Percentiles rank a stretch among this genome's conserved stretches.
Conservation (phyloP, 1,284 basidiomycete genomes). For the Ceratobasidium sp. region DNA sequence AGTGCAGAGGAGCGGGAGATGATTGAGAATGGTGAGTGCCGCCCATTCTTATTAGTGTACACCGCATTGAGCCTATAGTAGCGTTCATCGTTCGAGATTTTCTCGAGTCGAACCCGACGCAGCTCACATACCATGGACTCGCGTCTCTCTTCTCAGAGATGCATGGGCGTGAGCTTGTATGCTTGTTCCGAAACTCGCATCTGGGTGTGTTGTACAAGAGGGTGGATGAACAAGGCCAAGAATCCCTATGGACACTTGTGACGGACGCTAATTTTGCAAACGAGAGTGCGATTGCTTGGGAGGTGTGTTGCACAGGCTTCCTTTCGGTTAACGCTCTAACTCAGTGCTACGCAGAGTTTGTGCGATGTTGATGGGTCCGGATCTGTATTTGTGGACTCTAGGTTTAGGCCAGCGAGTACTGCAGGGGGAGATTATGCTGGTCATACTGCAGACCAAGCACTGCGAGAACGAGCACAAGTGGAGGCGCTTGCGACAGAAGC, state of each 20-base stretch:
- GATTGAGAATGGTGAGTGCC: constrained; percentile 28
- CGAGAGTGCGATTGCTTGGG: constrained; percentile 44
- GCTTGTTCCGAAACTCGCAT: constrained; percentile 89
- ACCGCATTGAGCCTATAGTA: constrained; percentile 51
- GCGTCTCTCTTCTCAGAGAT: constrained; percentile 53
- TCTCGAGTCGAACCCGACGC: constrained; percentile 75
- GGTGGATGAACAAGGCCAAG: constrained; percentile 44
- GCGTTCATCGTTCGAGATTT: constrained; percentile 74
- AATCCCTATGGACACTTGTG: constrained; percentile 36
- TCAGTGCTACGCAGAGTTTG: constrained; percentile 85
- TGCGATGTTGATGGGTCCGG: constrained; percentile 84
- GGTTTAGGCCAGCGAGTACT: constrained; percentile 69
- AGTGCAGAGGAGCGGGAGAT: constrained; percentile 45
- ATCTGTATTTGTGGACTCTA: constrained; percentile 76
- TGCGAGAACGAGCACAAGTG: constrained; percentile 47
- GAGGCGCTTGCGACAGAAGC: constrained; percentile 50
- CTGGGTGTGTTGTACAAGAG: constrained; percentile 83
- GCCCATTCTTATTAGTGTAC: too few species aligned
- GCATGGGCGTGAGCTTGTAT: constrained; percentile 65
- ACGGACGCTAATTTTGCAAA: constrained; percentile 40
- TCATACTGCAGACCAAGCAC: constrained; percentile 67
- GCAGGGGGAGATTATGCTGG: constrained; percentile 82
- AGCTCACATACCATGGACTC: constrained; percentile 83
- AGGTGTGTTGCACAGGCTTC: constrained; percentile 47
- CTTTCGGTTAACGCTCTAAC: constrained; percentile 47